Conservation (phyloP, 139 green algal species). For the Chlorella sp. region DNA sequence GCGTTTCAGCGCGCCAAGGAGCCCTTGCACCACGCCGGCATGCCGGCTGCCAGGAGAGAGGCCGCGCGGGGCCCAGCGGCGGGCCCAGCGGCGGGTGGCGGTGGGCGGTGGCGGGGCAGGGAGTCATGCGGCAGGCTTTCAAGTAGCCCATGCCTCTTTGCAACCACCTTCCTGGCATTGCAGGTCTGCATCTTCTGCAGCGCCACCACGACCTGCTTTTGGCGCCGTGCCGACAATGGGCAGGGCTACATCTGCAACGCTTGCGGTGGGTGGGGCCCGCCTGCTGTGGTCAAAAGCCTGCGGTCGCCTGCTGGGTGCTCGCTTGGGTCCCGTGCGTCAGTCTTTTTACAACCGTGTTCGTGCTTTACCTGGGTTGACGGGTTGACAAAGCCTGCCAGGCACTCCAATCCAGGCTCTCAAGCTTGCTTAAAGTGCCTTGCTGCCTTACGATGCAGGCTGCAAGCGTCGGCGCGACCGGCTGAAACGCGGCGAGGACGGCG, state of each 20-base stretch:
- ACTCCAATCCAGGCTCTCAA: not conserved
- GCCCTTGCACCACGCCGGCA: not conserved
- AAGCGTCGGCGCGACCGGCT: constrained; percentile 18
- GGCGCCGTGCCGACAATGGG: constrained; percentile 21
- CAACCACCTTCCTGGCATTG: not conserved
- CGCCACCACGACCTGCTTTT: constrained; percentile 29
- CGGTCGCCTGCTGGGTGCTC: not conserved
- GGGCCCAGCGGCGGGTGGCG: not conserved
- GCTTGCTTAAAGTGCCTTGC: not conserved
- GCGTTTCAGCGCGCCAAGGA: not conserved
- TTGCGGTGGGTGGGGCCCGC: not conserved
- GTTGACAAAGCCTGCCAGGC: not conserved
- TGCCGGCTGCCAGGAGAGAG: not conserved
- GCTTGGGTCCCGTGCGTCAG: not conserved
- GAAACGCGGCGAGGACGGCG: not conserved
- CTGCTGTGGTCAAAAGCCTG: not conserved
- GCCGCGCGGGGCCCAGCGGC: not conserved
- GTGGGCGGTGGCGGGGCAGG: too few species aligned
- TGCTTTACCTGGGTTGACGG: not conserved
- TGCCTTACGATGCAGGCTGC: constrained; percentile 1
- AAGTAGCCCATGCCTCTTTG: too few species aligned
- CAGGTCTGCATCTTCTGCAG: constrained; percentile 30
- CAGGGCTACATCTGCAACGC: constrained; percentile 31
- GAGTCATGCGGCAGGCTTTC: too few species aligned
- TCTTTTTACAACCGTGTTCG: not conserved